phyloP scores from a whole-genome alignment of 192 early-diverging fungal species.

The Powellomyces hirtus region DNA sequence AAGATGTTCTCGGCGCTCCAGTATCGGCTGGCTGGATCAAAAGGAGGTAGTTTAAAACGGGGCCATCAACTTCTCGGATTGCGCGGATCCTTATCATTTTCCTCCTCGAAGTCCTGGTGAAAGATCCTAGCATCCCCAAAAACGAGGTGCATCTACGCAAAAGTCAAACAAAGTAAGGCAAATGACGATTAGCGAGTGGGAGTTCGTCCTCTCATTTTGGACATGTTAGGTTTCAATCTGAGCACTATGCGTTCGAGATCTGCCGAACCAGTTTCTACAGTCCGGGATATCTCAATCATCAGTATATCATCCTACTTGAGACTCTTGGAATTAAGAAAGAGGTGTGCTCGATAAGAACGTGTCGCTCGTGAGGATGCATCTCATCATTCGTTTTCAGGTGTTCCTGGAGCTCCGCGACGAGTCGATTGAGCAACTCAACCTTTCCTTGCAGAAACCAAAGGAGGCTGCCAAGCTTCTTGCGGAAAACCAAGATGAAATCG shows the following conservation, averaged over 20 bases:
- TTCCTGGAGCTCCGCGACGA: conserved; percentile 25
- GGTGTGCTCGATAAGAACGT: background rate
- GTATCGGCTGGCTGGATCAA: conserved; percentile 63
- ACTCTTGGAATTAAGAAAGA: conserved; percentile 20
- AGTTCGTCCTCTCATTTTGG: too few species aligned
- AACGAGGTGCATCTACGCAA: conserved; percentile 54
- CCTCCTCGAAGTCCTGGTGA: background rate
- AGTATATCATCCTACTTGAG: conserved; percentile 27
- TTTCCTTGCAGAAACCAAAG: background rate
- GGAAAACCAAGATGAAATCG: conserved; percentile 22
- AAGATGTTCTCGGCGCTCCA: conserved; percentile 62
- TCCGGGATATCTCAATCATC: conserved; percentile 34
- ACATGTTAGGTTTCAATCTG: conserved; percentile 65
- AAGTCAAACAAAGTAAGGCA: conserved; percentile 45
- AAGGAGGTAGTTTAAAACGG: conserved; percentile 30
- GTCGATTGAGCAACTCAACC: conserved; percentile 5
- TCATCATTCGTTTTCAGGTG: background rate
- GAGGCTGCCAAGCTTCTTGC: conserved; percentile 18
- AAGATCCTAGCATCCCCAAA: conserved; percentile 8
- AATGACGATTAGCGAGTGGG: too few species aligned
- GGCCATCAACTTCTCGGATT: background rate
- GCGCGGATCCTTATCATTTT: background rate
- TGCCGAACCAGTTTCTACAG: conserved; percentile 50
- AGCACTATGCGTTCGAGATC: conserved; percentile 57
- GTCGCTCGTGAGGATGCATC: background rate